Base-by-base conservation (phyloP, 2,329 filamentous ascomycete species). In the Setomelanomma holmii region DNA sequence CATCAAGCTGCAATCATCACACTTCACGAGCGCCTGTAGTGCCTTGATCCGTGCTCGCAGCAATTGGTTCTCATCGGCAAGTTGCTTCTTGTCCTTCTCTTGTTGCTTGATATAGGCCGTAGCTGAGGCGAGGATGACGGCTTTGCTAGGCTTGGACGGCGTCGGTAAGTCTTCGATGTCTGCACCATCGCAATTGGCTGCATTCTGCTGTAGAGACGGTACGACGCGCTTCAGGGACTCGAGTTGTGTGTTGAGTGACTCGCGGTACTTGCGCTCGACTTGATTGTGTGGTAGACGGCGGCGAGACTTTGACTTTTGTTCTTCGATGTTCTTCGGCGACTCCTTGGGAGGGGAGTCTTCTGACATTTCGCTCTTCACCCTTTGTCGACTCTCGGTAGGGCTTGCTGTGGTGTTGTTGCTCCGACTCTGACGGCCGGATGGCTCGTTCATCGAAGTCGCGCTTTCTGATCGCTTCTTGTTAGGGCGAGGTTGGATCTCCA, bases 61-160 rank as follows among this genome's bases (percentile, higher is more conserved):
- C 8, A 72, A 46, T 41, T 69, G 63, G 24, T 78, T 77, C 53
- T 76, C 74, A 8, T 77, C 73, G 1, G 69, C 63, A 5, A 78
- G 56, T 16, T 59, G 62, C 52, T 75, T 71, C 63, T 75, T 74
- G 49, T 79, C 76, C 22, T 73, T 75, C 54, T 79, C 76, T 55
- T 78, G 70, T 51, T 78, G 74, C 61, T 78, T 76, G 67, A 80
- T 79, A 63, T 79, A 77, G 8, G 76, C 74, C 19, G 76, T 78
- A 17, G 78, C 78, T 1, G 74, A 77, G 8, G 76, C 76, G 23
- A 80, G 69, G 45, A 80, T 76, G 45, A 78, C 76, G n/a, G 77
- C 76, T 58, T 79, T 80, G 53, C 70, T 74, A 7, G 77, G 67
- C 51, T 77, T 76, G 4, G 73, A 74, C 11, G 76, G 72, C 1